phyloP scores from a whole-genome alignment of 139 green algal genomes.

The Volvox africanus region DNA sequence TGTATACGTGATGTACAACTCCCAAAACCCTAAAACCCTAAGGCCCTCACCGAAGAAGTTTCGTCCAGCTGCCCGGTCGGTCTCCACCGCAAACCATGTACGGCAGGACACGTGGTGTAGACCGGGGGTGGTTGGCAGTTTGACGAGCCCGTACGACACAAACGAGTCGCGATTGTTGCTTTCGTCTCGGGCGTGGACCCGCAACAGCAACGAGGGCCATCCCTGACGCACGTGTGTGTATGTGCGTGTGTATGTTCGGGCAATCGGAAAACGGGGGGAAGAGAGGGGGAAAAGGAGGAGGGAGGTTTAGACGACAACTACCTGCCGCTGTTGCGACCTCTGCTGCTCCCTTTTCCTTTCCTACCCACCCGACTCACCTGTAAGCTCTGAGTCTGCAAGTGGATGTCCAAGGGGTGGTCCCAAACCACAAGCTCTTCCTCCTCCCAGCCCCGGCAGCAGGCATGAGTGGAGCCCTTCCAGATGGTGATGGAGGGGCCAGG shows the following conservation, averaged over 20 bases:
- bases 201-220: slow-evolving; percentile 51
- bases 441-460: background rate
- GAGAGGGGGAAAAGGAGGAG: background rate
- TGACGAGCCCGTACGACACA: slow-evolving; percentile 54
- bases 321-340: no score
- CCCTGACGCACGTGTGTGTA: slow-evolving; percentile 9
- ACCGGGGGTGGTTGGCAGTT: slow-evolving; percentile 44
- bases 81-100: slow-evolving; percentile 56
- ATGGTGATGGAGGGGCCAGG: background rate
- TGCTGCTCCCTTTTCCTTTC: background rate
- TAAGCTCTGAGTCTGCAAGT: slow-evolving; percentile 55
- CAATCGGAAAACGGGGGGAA: background rate
- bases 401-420: slow-evolving; percentile 57
- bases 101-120: slow-evolving; percentile 31
- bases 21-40: no score
- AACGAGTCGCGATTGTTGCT: slow-evolving; percentile 29
- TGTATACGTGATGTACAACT: no score
- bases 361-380: slow-evolving; percentile 27
- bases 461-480: slow-evolving; percentile 39
- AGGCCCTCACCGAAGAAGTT: slow-evolving; percentile 40
- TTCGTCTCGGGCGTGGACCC: slow-evolving; percentile 51
- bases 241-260: no score
- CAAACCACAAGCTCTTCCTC: slow-evolving; percentile 53
- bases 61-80: background rate
- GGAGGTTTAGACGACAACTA: no score